A percentile compares a stretch with the other conserved stretches of the same genome.
Conservation (phyloP, 176 grass and related monocot genomes). For the Rhipidocladum racemiflorum region DNA sequence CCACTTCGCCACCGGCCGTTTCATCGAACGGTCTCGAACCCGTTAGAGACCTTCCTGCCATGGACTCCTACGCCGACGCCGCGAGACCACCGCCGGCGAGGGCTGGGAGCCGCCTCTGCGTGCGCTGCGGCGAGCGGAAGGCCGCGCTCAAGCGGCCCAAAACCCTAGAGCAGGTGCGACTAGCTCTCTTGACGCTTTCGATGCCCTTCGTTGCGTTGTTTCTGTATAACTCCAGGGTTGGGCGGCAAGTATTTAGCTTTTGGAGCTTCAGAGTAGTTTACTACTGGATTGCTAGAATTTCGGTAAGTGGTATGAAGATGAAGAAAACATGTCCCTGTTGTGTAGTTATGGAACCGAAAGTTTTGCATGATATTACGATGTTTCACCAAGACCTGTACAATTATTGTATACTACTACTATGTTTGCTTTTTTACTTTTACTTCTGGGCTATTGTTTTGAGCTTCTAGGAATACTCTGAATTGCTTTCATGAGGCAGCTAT, state of each 20-base stretch:
- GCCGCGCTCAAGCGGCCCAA: slow-evolving; percentile 79
- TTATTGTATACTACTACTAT: not conserved
- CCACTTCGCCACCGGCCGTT: not conserved
- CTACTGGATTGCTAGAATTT: not conserved
- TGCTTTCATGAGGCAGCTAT: not conserved
- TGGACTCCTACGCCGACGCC: not conserved
- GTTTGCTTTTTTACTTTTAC: not conserved
- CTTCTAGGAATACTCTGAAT: not conserved
- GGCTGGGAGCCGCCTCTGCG: slow-evolving; percentile 50
- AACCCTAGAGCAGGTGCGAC: slow-evolving; percentile 72
- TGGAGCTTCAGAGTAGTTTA: not conserved
- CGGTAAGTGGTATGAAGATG: not conserved
- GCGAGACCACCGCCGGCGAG: not conserved
- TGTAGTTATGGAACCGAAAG: not conserved
- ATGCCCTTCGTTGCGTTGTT: not conserved
- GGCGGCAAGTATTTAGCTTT: not conserved
- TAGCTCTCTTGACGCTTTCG: not conserved
- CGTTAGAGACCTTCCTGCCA: not conserved
- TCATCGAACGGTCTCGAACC: not conserved
- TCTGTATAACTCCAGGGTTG: not conserved
- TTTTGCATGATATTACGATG: not conserved
- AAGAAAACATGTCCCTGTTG: not conserved
- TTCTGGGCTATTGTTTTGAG: not conserved
- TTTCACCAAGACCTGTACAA: not conserved
- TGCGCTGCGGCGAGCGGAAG: slow-evolving; percentile 62